Conservation (phyloP, 176 grass and related monocot species). For the Bolboschoenus planiculmis region DNA sequence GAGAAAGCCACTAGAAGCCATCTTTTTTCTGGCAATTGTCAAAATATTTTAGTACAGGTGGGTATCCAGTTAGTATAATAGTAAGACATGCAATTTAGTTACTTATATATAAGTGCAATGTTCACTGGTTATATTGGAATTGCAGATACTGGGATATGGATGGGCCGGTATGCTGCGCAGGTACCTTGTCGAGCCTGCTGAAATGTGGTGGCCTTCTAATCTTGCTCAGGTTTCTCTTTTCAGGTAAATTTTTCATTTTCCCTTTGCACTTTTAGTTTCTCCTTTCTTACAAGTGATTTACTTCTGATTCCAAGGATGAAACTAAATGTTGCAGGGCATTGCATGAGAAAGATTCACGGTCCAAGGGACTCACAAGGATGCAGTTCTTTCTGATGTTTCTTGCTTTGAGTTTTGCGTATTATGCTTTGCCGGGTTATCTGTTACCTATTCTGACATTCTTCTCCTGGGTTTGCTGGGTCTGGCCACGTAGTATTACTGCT, state of each 20-base stretch:
- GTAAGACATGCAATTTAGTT: background rate
- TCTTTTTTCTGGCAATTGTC: background rate
- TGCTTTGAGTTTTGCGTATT: slow-evolving; percentile 72
- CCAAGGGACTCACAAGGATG: slow-evolving; percentile 60
- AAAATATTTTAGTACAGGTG: background rate
- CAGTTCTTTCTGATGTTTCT: slow-evolving; percentile 88
- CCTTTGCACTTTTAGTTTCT: background rate
- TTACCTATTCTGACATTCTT: slow-evolving; percentile 89
- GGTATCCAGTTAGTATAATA: background rate
- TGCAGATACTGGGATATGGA: slow-evolving; percentile 81
- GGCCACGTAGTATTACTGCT: slow-evolving; percentile 84
- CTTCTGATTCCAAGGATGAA: slow-evolving; percentile 2
- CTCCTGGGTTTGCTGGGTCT: slow-evolving; percentile 89
- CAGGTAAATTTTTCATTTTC: slow-evolving; percentile 32
- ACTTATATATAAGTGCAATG: background rate
- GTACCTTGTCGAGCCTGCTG: slow-evolving; percentile 87
- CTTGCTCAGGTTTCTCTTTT: slow-evolving; percentile 95
- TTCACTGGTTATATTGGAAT: background rate
- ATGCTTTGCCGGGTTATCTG: slow-evolving; percentile 70
- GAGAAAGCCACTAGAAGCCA: background rate
- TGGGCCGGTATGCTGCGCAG: slow-evolving; percentile 87
- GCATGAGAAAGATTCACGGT: slow-evolving; percentile 59
- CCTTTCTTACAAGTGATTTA: background rate
- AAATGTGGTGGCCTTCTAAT: slow-evolving; percentile 99
- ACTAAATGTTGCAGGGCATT: slow-evolving; percentile 46